Conservation (phyloP, 2,329 filamentous ascomycete genomes). For the Fusarium buxicola region DNA sequence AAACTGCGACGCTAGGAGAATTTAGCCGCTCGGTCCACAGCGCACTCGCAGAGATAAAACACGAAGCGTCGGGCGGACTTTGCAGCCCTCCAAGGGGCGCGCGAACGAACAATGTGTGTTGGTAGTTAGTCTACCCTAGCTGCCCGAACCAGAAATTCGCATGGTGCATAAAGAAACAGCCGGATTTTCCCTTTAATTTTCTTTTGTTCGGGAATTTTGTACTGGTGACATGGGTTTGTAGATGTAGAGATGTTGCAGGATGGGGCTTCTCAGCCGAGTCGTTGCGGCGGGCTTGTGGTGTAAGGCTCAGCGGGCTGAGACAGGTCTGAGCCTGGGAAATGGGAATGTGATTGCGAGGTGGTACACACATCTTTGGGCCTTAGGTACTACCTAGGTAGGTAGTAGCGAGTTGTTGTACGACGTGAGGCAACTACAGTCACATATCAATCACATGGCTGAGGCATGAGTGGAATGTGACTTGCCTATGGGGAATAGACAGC, state of each 20-base stretch:
- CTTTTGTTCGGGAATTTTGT: neutral
- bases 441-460: slow-evolving; percentile 5
- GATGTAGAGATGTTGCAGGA: neutral
- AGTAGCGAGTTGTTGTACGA: slow-evolving; percentile 4
- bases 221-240: neutral
- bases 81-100: slow-evolving; percentile 1
- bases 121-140: neutral
- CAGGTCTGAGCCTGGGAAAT: slow-evolving; percentile 15
- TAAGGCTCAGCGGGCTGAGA: slow-evolving; percentile 16
- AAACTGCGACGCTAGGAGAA: slow-evolving; percentile 43
- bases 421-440: slow-evolving; percentile 1
- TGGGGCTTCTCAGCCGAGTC: slow-evolving; percentile 5
- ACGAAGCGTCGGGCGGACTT: neutral
- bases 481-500: neutral
- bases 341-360: slow-evolving; percentile 1
- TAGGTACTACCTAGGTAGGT: too few species aligned
- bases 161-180: neutral
- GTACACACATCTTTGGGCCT: slow-evolving; percentile 6
- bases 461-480: slow-evolving; percentile 2
- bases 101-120: neutral
- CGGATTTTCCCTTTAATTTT: neutral
- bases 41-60: neutral
- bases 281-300: neutral
- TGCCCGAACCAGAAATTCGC: slow-evolving; percentile 2
- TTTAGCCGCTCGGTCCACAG: slow-evolving; percentile 38